Evolutionary conservation across 2,329 filamentous ascomycete genomes (phyloP), one percentile per base, ranked within the genome.

Genomic region (Fusarium continuum): DNA sequence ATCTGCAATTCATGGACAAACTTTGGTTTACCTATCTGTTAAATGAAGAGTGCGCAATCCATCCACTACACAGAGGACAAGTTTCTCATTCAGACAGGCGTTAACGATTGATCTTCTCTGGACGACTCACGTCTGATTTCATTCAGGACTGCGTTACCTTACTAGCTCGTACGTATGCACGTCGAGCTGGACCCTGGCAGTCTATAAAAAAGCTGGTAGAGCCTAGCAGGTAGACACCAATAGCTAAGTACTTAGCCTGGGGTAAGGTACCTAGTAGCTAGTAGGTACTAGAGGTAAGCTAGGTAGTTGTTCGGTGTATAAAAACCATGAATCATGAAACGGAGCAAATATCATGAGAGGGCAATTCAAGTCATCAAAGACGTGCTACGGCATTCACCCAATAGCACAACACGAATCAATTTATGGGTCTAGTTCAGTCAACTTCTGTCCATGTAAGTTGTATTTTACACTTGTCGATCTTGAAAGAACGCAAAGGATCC

Each of bases 361-460:
- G 26, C 26, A 32, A 29, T 17, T 39, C 32, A 38, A 38, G 16
- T 31, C 28, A 19, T n/a, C 17, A 29, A 19, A 20, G 7, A 32
- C n/a, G 8, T 34, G 35, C 26, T n/a, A 19, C 11, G 28, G 23
- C 25, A 35, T 48, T 53, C 29, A 28, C 57, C 61, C 61, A 64
- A 64, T 64, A 61, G 61, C 28, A 64, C 61, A 64, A 64, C 61
- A 64, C 61, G 61, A 55, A 55, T 53, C 29, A 29, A 50, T 61
- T 61, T 64, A 64, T 65, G 61, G 61, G 61, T 55, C 61, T 54
- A 56, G 38, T 26, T 61, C 44, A 56, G 41, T 59, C 47, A 20
- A 45, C 35, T 43, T 26, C 25, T 38, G 32, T 13, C 25, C 41
- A 53, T 38, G 13, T 38, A n/a, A n/a, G n/a, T n/a, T n/a, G n/a